Conservation (phyloP, 805 yeast species). For the Suhomyces prunicola region DNA sequence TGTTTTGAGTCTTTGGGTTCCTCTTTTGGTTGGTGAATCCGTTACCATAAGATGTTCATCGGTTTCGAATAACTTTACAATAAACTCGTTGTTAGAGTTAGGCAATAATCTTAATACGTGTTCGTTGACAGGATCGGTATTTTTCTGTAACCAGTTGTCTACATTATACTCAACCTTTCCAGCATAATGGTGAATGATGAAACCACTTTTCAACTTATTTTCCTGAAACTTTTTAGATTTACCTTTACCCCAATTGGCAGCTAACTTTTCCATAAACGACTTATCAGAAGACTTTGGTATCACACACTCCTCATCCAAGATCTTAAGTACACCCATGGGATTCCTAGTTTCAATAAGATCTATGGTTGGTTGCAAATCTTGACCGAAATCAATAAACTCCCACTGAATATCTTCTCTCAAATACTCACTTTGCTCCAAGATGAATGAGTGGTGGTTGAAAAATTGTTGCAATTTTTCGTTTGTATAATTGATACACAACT, state of each 20-base stretch:
- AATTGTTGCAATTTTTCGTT: conserved; percentile 60
- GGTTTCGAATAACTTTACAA: conserved; percentile 51
- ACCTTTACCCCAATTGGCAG: conserved; percentile 55
- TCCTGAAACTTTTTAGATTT: conserved; percentile 57
- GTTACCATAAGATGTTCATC: conserved; percentile 23
- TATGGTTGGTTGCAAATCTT: conserved; percentile 90
- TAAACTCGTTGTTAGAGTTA: conserved; percentile 53
- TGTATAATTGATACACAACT: conserved; percentile 58
- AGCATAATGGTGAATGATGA: conserved; percentile 88
- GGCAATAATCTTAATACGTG: conserved; percentile 61
- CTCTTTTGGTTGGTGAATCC: conserved; percentile 28
- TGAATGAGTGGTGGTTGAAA: conserved; percentile 61
- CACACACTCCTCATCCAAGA: conserved; percentile 92
- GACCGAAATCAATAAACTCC: conserved; percentile 89
- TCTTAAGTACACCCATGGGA: conserved; percentile 79
- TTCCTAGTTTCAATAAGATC: conserved; percentile 77
- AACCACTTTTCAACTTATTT: conserved; percentile 72
- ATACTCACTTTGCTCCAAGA: conserved; percentile 58
- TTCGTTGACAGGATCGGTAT: conserved; percentile 88
- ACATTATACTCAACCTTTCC: conserved; percentile 93
- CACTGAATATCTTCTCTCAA: conserved; percentile 57
- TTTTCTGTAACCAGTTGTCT: conserved; percentile 91
- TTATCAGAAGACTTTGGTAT: conserved; percentile 86
- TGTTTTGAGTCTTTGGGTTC: conserved; percentile 46
- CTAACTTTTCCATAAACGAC: conserved; percentile 77